Evolutionary conservation across 129 eudicot genomes (phyloP).

Genomic region (Flaveria linearis): DNA sequence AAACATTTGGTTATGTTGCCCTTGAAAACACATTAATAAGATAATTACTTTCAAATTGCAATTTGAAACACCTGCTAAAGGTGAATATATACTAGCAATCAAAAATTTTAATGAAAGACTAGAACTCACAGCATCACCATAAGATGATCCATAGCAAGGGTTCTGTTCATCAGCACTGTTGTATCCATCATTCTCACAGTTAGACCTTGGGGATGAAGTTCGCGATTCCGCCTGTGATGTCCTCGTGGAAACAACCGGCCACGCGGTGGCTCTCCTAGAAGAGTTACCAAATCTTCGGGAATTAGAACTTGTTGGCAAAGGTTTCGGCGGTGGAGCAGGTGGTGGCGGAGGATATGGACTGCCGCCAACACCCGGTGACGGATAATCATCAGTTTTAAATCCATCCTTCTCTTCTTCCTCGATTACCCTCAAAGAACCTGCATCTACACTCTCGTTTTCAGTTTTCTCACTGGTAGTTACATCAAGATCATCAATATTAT

Average conservation of each 20-base stretch:
- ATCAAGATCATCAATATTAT: constrained; percentile 32
- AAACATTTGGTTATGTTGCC: too few species aligned
- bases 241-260: constrained; percentile 70
- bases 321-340: constrained; percentile 89
- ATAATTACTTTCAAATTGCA: background rate
- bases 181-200: constrained; percentile 88
- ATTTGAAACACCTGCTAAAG: background rate
- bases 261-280: constrained; percentile 60
- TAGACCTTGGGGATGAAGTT: constrained; percentile 82
- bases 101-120: background rate
- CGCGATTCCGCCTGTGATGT: constrained; percentile 67
- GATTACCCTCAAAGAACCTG: constrained; percentile 42
- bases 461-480: constrained; percentile 37
- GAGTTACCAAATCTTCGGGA: constrained; percentile 52
- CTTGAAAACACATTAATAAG: too few species aligned
- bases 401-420: constrained; percentile 36
- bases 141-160: constrained; percentile 61
- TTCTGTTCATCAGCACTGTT: constrained; percentile 98
- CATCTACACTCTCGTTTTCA: constrained; percentile 34
- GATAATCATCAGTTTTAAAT: constrained; percentile 30
- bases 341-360: constrained; percentile 89
- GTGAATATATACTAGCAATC: background rate
- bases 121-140: constrained; percentile 78
- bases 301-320: constrained; percentile 43
- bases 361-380: constrained; percentile 39